Conservation (phyloP, 2,329 filamentous ascomycete genomes). For the Claviceps lovelessii region DNA sequence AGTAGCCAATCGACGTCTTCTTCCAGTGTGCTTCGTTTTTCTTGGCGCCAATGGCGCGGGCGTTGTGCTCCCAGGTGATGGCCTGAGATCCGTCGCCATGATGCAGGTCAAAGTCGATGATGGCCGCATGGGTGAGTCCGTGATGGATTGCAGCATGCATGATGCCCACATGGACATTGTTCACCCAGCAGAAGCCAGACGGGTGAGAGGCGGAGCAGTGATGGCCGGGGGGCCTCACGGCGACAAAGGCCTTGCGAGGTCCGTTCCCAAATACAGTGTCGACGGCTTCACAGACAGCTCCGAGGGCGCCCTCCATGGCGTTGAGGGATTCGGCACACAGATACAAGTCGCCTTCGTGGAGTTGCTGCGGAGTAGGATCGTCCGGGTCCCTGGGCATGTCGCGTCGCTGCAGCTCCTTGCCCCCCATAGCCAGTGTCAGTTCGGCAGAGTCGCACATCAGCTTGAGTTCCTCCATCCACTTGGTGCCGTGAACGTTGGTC, state of each 20-base stretch:
- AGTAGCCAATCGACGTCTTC: constrained; percentile 84
- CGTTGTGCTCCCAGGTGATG: constrained; percentile 84
- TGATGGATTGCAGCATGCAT: constrained; percentile 75
- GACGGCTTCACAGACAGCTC: constrained; percentile 85
- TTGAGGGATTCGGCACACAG: constrained; percentile 73
- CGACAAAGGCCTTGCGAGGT: constrained; percentile 73
- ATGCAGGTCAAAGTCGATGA: constrained; percentile 83
- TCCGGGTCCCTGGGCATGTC: constrained; percentile 41
- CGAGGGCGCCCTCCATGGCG: constrained; percentile 80
- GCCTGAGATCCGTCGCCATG: constrained; percentile 93
- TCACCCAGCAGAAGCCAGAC: constrained; percentile 96
- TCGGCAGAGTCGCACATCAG: constrained; percentile 73
- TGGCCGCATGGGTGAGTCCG: constrained; percentile 83
- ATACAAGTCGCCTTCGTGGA: constrained; percentile 86
- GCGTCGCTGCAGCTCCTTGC: constrained; percentile 63
- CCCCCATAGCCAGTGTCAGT: constrained; percentile 58
- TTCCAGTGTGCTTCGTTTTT: constrained; percentile 66
- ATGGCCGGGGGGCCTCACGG: constrained; percentile 83
- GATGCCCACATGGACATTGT: constrained; percentile 95
- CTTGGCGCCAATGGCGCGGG: constrained; percentile 42
- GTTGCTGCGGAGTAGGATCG: constrained; percentile 33
- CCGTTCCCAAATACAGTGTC: constrained; percentile 61
- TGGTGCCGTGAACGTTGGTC: constrained; percentile 76
- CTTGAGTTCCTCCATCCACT: constrained; percentile 88
- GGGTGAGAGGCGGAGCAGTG: constrained; percentile 84